Conservation (phyloP, 768 basidiomycete species). For the Thelephora aurantiotincta region DNA sequence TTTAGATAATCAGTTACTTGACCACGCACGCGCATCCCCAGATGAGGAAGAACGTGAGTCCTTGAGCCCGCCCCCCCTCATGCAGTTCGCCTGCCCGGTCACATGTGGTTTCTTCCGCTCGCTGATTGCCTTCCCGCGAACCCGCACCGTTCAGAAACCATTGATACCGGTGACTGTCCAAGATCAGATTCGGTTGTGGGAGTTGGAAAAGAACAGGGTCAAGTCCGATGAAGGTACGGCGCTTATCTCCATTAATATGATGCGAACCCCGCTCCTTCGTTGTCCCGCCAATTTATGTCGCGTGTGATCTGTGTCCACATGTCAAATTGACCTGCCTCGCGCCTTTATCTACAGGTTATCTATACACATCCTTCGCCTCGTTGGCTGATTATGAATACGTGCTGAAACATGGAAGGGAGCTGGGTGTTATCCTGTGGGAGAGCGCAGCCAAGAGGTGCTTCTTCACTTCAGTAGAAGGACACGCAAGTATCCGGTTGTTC, state of each 20-base stretch:
- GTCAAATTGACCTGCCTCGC: slow-evolving; percentile 5
- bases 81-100: not conserved
- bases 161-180: slow-evolving; percentile 93
- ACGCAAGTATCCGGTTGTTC: slow-evolving; percentile 64
- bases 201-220: slow-evolving; percentile 85
- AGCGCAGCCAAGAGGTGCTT: slow-evolving; percentile 60
- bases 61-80: not conserved
- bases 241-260: slow-evolving; percentile 10
- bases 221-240: slow-evolving; percentile 70
- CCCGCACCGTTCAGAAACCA: slow-evolving; percentile 49
- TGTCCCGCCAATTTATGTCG: not conserved
- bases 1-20: slow-evolving; percentile 89
- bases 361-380: slow-evolving; percentile 81
- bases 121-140: not conserved
- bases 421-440: slow-evolving; percentile 79
- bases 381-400: slow-evolving; percentile 83
- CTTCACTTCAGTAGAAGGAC: slow-evolving; percentile 70
- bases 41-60: slow-evolving; percentile 83
- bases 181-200: slow-evolving; percentile 96
- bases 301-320: slow-evolving; percentile 1
- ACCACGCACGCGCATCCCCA: slow-evolving; percentile 93
- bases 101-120: not conserved
- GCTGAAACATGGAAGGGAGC: slow-evolving; percentile 68
- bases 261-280: not conserved
- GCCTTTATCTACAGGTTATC: slow-evolving; percentile 41